Base-by-base conservation (phyloP, 1,284 basidiomycete genomes). In the Stereum hirsutum region DNA sequence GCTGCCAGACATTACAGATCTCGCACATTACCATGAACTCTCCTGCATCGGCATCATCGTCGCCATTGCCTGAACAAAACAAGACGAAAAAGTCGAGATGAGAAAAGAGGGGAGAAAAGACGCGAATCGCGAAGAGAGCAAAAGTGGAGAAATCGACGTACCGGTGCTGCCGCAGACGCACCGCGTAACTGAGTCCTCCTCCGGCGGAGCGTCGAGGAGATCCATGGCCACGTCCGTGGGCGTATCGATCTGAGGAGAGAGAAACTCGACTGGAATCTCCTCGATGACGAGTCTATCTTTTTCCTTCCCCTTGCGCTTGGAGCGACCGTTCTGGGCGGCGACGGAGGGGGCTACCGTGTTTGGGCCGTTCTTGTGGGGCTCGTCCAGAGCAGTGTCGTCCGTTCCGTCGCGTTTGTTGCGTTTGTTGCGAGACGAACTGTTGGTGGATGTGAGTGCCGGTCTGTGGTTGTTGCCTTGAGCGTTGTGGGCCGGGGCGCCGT, bases 11-110 rank as follows among this genome's bases (percentile, higher is more conserved):
- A 57, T 91, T 89, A 72, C 95, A 99, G 43, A 75, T 84, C 67
- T 99, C 95, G 66, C 95, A 99, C 63, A 94, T 89, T 41, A 97
- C 92, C 92, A 98, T 97, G 60, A 92, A 87, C 64, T 91, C 90
- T 40, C 84, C 86, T 41, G 78, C 73, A 57, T 81, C 79, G 51
- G 83, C 77, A 54, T 83, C 81, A 56, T 88, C 81, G 57, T 89
- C 86, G 63, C n/a, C n/a, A n/a, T n/a, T n/a, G n/a, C 75, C 74
- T 78, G 37, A 7, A 4, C 31, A 32, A 8, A 14, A 32, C 31
- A 39, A 38, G 6, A 25, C 37, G 35, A 15, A 12, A 21, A 20
- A 36, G 20, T 6, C 19, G 31, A 32, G 31, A 36, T 6, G 21
- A 36, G 21, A 4, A 36, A 6, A 4, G 5, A 23, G 17, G 17